Conservation (phyloP, 1,139 yeast species). For the Arxiozyma heterogenica region DNA sequence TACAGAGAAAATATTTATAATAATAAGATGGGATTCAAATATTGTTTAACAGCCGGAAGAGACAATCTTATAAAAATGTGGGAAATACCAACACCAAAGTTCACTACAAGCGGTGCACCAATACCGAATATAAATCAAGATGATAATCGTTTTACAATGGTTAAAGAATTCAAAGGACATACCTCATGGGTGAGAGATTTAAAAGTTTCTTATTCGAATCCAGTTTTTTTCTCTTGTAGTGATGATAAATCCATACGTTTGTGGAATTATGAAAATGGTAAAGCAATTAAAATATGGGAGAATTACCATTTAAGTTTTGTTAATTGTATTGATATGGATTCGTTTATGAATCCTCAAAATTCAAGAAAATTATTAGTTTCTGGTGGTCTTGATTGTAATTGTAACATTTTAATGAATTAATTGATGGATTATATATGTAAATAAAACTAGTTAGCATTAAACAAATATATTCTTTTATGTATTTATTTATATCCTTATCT, state of each 20-base stretch:
- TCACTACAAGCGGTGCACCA: conserved; percentile 48
- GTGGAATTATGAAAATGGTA: conserved; percentile 65
- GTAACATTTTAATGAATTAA: conserved; percentile 17
- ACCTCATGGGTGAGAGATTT: conserved; percentile 73
- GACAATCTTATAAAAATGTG: conserved; percentile 71
- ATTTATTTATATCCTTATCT: background rate
- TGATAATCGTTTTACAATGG: conserved; percentile 51
- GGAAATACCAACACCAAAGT: conserved; percentile 58
- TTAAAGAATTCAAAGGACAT: conserved; percentile 57
- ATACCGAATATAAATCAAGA: conserved; percentile 40
- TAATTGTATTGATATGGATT: conserved; percentile 18
- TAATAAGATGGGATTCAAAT: conserved; percentile 45
- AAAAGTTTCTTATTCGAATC: conserved; percentile 30
- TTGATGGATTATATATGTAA: no score
- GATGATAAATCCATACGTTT: conserved; percentile 71
- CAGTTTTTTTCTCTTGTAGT: conserved; percentile 68
- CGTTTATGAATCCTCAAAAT: conserved; percentile 1
- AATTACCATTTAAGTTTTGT: conserved; percentile 18
- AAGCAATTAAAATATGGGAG: conserved; percentile 49
- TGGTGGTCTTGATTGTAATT: conserved; percentile 20
- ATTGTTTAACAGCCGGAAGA: conserved; percentile 72
- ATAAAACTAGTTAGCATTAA: no score
- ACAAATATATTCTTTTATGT: background rate
- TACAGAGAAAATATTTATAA: conserved; percentile 18
- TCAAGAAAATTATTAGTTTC: conserved; percentile 16